Conservation (phyloP, 2,329 filamentous ascomycete genomes). For the Calonectria ilicicola region DNA sequence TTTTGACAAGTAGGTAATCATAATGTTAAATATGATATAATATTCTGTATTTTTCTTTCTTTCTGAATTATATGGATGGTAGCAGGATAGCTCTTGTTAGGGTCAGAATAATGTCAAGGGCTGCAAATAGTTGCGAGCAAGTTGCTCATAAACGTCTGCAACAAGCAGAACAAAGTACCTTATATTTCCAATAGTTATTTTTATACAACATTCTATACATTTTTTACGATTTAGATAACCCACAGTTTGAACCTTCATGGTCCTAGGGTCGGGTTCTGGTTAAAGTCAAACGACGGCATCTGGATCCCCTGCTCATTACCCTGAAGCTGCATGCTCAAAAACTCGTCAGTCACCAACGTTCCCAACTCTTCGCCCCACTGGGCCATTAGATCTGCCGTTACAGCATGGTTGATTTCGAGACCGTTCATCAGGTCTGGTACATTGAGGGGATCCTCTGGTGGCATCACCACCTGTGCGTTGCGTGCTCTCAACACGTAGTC, state of each 20-base stretch:
- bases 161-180: neutral
- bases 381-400: conserved; percentile 43
- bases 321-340: conserved; percentile 49
- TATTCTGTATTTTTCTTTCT: too few species aligned
- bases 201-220: neutral
- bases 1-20: too few species aligned
- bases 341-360: conserved; percentile 50
- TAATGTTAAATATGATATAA: too few species aligned
- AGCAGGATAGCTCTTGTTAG: too few species aligned
- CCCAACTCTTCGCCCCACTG: conserved; percentile 46
- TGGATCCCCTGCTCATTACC: conserved; percentile 38
- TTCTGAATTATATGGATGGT: too few species aligned
- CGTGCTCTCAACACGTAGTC: conserved; percentile 48
- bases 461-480: conserved; percentile 45
- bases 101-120: too few species aligned
- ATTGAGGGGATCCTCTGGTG: conserved; percentile 47
- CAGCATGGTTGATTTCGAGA: conserved; percentile 41
- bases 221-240: neutral
- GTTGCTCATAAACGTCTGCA: neutral
- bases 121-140: neutral
- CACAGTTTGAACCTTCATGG: neutral
- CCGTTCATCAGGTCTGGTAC: conserved; percentile 50
- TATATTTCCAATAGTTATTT: neutral
- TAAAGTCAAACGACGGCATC: conserved; percentile 47
- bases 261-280: conserved; percentile 31